phyloP scores from a whole-genome alignment of 306 rosid species.

The Psophocarpus tetragonolobus region DNA sequence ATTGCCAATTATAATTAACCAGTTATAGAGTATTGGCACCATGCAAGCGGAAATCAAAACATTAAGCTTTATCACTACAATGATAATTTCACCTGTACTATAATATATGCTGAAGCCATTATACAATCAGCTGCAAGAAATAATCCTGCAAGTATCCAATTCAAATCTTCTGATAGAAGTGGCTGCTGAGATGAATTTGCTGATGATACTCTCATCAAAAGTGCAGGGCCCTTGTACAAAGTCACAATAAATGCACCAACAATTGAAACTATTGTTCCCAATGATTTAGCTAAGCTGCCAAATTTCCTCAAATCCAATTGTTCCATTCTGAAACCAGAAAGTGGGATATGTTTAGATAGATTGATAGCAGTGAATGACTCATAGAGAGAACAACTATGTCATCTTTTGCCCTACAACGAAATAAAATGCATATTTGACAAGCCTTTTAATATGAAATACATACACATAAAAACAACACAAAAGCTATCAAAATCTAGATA shows the following conservation, averaged over 20 bases:
- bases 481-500: background rate
- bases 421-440: background rate
- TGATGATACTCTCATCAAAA: conserved; percentile 46
- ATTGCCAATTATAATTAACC: background rate
- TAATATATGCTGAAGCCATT: conserved; percentile 52
- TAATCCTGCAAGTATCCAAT: conserved; percentile 70
- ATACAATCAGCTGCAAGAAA: conserved; percentile 59
- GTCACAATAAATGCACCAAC: conserved; percentile 79
- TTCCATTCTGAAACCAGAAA: conserved; percentile 71
- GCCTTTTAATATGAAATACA: background rate
- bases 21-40: background rate
- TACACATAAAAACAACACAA: background rate
- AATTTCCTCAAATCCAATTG: conserved; percentile 57
- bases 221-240: conserved; percentile 74
- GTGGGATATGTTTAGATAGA: conserved; percentile 31
- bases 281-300: conserved; percentile 57
- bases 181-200: conserved; percentile 36
- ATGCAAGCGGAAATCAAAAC: conserved; percentile 5
- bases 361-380: background rate
- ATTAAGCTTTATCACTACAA: background rate
- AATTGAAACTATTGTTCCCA: conserved; percentile 75
- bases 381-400: conserved; percentile 3
- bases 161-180: conserved; percentile 50
- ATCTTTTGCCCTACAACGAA: background rate
- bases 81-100: conserved; percentile 57